Percentiles rank a stretch among this genome's conserved stretches.
phyloP scores from a whole-genome alignment of 2,329 filamentous ascomycete genomes.

The Epichloe scottii region DNA sequence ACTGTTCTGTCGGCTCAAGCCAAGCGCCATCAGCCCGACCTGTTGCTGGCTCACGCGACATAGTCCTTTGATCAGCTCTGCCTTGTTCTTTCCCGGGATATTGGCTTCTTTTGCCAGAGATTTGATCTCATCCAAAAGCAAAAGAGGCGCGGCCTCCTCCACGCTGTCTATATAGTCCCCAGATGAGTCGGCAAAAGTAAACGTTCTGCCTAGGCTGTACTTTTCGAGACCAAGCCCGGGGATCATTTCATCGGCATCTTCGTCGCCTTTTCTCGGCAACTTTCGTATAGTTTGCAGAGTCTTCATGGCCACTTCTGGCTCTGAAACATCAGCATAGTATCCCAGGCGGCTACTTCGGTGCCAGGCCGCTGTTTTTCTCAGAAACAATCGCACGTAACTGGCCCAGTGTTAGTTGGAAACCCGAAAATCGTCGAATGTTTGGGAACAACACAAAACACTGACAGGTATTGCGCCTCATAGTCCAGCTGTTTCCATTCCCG shows the following conservation, averaged over 20 bases:
- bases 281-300: conserved; percentile 46
- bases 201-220: conserved; percentile 38
- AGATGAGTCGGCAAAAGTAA: conserved; percentile 72
- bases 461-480: conserved; percentile 89
- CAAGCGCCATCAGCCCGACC: conserved; percentile 57
- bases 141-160: conserved; percentile 69
- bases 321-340: conserved; percentile 72
- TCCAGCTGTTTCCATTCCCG: conserved; percentile 56
- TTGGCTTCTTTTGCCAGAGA: conserved; percentile 73
- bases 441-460: conserved; percentile 21
- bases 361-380: conserved; percentile 86
- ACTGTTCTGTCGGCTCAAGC: conserved; percentile 52
- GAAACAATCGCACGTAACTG: conserved; percentile 83
- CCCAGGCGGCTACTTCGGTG: conserved; percentile 66
- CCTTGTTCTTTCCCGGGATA: conserved; percentile 77
- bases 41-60: conserved; percentile 64
- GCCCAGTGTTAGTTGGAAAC: neutral
- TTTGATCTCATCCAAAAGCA: conserved; percentile 84
- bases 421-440: neutral
- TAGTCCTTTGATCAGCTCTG: conserved; percentile 63
- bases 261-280: conserved; percentile 34
- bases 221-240: conserved; percentile 27
- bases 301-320: conserved; percentile 53
- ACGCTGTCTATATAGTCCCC: conserved; percentile 61
- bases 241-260: conserved; percentile 9